These are phyloP conservation scores for Microstegium vimineum DNA, from an alignment of 176 grass and related monocot species.

Conservation along the genomic window DNA sequence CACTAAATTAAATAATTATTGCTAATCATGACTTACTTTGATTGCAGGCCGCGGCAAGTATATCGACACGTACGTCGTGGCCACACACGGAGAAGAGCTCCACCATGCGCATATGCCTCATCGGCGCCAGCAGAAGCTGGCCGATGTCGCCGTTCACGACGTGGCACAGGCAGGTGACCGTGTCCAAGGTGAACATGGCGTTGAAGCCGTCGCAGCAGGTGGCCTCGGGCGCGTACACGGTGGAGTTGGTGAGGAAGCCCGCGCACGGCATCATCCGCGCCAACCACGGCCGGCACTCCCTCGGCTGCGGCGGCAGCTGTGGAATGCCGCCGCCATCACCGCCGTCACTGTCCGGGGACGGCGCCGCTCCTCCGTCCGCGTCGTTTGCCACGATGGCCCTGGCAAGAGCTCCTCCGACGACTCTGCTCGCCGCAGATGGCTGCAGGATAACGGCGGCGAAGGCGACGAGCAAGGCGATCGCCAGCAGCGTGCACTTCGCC, in stretches of 20 bases:
- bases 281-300: neutral
- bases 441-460: neutral
- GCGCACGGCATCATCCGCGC: neutral
- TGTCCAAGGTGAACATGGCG: neutral
- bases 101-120: neutral
- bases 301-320: neutral
- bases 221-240: neutral
- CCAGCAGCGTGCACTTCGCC: neutral
- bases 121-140: neutral
- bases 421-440: neutral
- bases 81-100: neutral
- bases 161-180: neutral
- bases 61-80: neutral
- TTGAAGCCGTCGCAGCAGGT: neutral
- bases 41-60: neutral
- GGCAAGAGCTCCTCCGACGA: neutral
- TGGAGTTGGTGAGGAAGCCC: neutral
- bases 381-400: neutral
- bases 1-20: too few relatives aligned
- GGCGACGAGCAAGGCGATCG: neutral
- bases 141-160: neutral
- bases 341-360: neutral
- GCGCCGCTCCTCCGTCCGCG: neutral
- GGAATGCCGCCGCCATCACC: neutral
- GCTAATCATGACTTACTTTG: slow-evolving; percentile 12